These are phyloP conservation scores for Vaccinium corymbosum DNA, from an alignment of 148 eudicot genomes.

Conservation along the genomic window DNA sequence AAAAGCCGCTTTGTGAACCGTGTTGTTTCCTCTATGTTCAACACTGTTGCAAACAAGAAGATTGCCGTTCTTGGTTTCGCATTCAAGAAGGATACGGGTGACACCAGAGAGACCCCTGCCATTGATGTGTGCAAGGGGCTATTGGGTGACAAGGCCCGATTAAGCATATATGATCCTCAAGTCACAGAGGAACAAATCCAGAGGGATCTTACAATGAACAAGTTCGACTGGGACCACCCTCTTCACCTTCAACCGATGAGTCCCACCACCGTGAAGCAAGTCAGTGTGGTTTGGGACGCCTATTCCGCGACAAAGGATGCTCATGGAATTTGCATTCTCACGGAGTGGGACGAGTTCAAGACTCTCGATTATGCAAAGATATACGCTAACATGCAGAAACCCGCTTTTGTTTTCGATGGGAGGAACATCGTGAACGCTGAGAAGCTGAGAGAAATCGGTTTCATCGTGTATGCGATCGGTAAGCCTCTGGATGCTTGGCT, in stretches of 20 bases:
- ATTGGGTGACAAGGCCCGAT: constrained; percentile 44
- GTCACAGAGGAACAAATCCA: constrained; percentile 60
- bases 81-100: constrained; percentile 57
- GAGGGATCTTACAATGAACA: constrained; percentile 50
- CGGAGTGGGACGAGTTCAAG: constrained; percentile 85
- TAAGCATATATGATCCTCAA: constrained; percentile 60
- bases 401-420: constrained; percentile 78
- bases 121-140: constrained; percentile 61
- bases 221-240: constrained; percentile 62
- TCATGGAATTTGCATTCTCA: constrained; percentile 62
- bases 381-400: constrained; percentile 74
- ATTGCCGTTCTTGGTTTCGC: constrained; percentile 71
- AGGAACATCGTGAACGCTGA: constrained; percentile 50
- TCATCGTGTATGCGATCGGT: constrained; percentile 75
- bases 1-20: constrained; percentile 62
- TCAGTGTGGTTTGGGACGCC: constrained; percentile 65
- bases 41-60: constrained; percentile 68
- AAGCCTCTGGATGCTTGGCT: constrained; percentile 84
- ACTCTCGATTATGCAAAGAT: constrained; percentile 55
- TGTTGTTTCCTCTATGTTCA: constrained; percentile 75
- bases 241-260: constrained; percentile 62
- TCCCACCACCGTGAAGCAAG: constrained; percentile 53
- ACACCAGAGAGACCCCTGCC: constrained; percentile 55
- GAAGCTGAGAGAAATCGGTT: constrained; percentile 61
- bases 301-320: constrained; percentile 72